Percentiles rank a stretch among this genome's conserved stretches.
phyloP scores from a whole-genome alignment of 2,329 filamentous ascomycete species.

The Dactylonectria macrodidyma region DNA sequence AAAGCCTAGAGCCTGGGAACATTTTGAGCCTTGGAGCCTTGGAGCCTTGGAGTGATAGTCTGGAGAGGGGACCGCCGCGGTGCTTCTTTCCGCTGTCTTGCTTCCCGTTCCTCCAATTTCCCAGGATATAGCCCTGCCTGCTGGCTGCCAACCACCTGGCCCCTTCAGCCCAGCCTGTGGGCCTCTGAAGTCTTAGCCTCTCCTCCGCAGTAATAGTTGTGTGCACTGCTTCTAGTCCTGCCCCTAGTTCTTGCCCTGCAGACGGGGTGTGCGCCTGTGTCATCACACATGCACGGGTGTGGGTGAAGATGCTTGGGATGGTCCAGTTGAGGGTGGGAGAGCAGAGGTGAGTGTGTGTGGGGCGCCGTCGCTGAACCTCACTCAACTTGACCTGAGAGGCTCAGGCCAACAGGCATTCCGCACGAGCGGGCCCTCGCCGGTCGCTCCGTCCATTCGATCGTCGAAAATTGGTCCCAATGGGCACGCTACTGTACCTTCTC shows the following conservation, averaged over 20 bases:
- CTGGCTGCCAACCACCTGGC: constrained; percentile 14
- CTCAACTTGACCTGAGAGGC: background rate
- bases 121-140: constrained; percentile 41
- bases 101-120: constrained; percentile 32
- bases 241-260: constrained; percentile 15
- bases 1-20: too few species aligned
- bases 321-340: constrained; percentile 1
- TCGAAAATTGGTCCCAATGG: constrained; percentile 15
- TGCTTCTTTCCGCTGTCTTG: constrained; percentile 27
- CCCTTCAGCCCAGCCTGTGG: constrained; percentile 4
- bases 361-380: constrained; percentile 21
- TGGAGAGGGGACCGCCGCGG: background rate
- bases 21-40: too few species aligned
- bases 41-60: too few species aligned
- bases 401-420: constrained; percentile 25
- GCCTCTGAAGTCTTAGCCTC: background rate
- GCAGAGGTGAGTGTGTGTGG: constrained; percentile 17
- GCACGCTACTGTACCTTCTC: constrained; percentile 7
- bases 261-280: constrained; percentile 16
- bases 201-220: background rate
- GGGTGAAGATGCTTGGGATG: constrained; percentile 12
- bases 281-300: constrained; percentile 19
- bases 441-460: constrained; percentile 25
- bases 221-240: background rate
- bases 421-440: constrained; percentile 18